phyloP scores from a whole-genome alignment of 164 flowering plant genomes.

The Paratinospora sagittata region DNA sequence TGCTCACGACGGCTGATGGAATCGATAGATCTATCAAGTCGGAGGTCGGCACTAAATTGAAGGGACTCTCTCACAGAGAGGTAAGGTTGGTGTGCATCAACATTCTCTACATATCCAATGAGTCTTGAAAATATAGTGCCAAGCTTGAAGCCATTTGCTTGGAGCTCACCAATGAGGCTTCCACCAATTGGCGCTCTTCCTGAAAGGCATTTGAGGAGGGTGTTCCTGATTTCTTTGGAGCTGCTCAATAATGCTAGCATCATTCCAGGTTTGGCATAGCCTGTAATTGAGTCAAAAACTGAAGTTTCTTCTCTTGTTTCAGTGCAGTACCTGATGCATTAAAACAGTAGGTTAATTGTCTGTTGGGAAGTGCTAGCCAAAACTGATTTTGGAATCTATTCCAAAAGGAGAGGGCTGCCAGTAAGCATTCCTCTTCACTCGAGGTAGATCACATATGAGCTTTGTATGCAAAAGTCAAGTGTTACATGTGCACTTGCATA shows the following conservation, averaged over 20 bases:
- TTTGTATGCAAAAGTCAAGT: neutral
- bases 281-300: constrained; percentile 20
- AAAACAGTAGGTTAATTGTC: neutral
- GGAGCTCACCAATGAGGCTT: constrained; percentile 18
- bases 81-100: constrained; percentile 28
- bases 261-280: constrained; percentile 22
- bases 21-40: constrained; percentile 15
- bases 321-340: constrained; percentile 15
- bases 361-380: neutral
- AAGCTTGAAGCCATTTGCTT: constrained; percentile 13
- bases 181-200: constrained; percentile 18
- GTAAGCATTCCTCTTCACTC: neutral
- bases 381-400: neutral
- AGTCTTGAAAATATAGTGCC: constrained; percentile 14
- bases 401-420: neutral
- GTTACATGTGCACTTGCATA: no score
- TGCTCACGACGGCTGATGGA: constrained; percentile 20
- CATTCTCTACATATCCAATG: constrained; percentile 24
- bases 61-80: constrained; percentile 32
- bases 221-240: constrained; percentile 18
- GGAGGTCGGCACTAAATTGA: constrained; percentile 30
- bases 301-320: constrained; percentile 4
- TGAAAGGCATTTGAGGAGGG: constrained; percentile 26
- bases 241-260: constrained; percentile 28
- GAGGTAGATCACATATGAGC: neutral